Base-by-base conservation (phyloP, 768 basidiomycete species). In the Termitomyces sp. region DNA sequence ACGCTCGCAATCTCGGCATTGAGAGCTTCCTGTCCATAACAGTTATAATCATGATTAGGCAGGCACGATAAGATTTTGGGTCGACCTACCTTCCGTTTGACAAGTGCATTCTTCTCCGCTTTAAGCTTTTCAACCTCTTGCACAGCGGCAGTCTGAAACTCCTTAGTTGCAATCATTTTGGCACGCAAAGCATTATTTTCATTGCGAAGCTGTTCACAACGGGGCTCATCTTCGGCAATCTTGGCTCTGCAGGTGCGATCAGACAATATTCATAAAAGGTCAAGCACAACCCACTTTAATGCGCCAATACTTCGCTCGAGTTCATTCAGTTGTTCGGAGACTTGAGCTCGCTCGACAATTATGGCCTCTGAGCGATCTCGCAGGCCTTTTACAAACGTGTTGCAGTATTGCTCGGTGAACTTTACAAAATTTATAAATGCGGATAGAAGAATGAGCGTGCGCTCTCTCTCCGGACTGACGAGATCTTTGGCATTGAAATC, bases 401-500 rank as follows among this genome's bases (percentile, higher is more conserved):
- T 79, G 66, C 86, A 87, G 61, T 77, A 79, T 65, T 92, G 90
- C 66, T 88, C 90, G 15, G 87, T 88, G 72, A 95, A 96, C 73
- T 92, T 93, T 73, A 94, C 85, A 71, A 96, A 93, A 75, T 97
- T 97, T 78, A 96, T 92, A 66, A 96, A 90, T 2, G 90, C 93
- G 39, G 92, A 92, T 64, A 97, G 83, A 44, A 91, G 78, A 56
- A 83, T 79, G 33, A 89, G 81, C 0, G 93, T 91, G 33, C 95
- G 87, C 45, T 88, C 83, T 32, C 85, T 76, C 8, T 92, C 89
- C 1, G 95, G 95, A 50, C 78, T 80, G 58, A 80, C 79, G 18
- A 96, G 72, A 65, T 97, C 95, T 65, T 79, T 84, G 57, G 90
- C 77, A 63, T 81, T 87, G 71, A 96, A 95, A 70, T 90, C 87